A percentile compares a stretch with the other conserved stretches of the same genome.
Conservation (phyloP, 140 eudicot species). For the Erigeron philadelphicus region DNA sequence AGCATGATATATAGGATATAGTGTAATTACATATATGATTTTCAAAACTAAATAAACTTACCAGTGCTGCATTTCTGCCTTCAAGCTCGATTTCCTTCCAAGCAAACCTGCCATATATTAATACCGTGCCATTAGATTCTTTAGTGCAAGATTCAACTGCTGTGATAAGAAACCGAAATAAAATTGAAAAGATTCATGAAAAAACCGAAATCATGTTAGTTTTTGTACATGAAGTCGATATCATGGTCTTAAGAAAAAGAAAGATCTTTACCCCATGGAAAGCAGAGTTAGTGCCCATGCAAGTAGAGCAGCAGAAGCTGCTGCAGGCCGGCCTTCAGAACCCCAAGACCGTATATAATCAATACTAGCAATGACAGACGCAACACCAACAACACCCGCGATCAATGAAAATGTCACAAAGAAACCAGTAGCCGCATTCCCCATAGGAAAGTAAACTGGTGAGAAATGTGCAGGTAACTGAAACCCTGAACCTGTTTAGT, state of each 20-base stretch:
- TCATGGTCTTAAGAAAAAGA: background rate
- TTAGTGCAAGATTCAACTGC: too few species aligned
- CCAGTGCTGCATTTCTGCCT: conserved; percentile 58
- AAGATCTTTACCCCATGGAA: conserved; percentile 72
- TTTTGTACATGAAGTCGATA: background rate
- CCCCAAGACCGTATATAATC: conserved; percentile 58
- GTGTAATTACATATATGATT: background rate
- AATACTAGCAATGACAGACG: conserved; percentile 52
- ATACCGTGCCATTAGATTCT: too few species aligned
- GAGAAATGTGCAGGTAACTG: conserved; percentile 82
- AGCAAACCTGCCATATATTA: conserved; percentile 48
- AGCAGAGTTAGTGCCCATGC: conserved; percentile 76
- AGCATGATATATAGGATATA: too few species aligned
- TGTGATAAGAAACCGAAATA: too few species aligned
- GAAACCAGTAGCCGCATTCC: conserved; percentile 91
- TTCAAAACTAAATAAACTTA: conserved; percentile 26
- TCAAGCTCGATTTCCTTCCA: conserved; percentile 64
- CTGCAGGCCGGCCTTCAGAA: conserved; percentile 45
- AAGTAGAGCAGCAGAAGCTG: conserved; percentile 69
- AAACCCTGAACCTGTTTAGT: conserved; percentile 52
- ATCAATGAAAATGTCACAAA: conserved; percentile 65
- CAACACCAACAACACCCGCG: conserved; percentile 87
- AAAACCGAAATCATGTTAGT: background rate
- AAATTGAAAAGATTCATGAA: background rate
- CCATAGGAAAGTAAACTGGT: conserved; percentile 91